Conservation (phyloP, 345 rosid genomes). For the Gossypium rotundifolium region DNA sequence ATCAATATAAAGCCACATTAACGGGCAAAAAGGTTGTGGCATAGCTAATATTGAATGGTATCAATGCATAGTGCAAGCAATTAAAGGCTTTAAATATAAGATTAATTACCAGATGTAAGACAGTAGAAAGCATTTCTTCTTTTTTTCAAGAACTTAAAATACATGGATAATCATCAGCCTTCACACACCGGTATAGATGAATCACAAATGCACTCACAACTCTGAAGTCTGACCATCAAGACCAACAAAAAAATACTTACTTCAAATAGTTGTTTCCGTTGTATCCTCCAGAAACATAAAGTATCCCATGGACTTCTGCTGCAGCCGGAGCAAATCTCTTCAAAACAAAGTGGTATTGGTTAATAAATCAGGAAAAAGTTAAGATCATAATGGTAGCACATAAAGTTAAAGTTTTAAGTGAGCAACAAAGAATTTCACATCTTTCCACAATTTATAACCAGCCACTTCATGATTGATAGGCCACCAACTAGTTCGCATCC, state of each 20-base stretch:
- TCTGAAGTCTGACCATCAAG: background rate
- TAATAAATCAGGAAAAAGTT: background rate
- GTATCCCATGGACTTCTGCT: constrained; percentile 28
- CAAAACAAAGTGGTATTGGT: constrained; percentile 5
- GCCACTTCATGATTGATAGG: background rate
- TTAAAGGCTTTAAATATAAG: background rate
- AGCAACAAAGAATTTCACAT: background rate
- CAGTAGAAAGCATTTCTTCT: background rate
- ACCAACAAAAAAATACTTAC: constrained; percentile 14
- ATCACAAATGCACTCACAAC: background rate
- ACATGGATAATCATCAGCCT: background rate
- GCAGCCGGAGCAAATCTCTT: constrained; percentile 37
- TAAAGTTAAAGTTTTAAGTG: background rate
- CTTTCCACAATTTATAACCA: background rate
- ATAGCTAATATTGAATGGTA: background rate
- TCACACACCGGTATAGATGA: background rate
- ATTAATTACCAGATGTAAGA: background rate
- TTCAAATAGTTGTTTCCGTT: constrained; percentile 27
- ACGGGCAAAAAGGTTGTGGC: no score
- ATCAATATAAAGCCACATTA: background rate
- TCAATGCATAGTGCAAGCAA: background rate
- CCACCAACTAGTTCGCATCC: background rate
- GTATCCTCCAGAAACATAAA: constrained; percentile 39
- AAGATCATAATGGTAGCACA: background rate
- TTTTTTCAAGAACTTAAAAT: background rate